Conservation (phyloP, 176 grass and related monocot genomes). For the Eleusine indica region DNA sequence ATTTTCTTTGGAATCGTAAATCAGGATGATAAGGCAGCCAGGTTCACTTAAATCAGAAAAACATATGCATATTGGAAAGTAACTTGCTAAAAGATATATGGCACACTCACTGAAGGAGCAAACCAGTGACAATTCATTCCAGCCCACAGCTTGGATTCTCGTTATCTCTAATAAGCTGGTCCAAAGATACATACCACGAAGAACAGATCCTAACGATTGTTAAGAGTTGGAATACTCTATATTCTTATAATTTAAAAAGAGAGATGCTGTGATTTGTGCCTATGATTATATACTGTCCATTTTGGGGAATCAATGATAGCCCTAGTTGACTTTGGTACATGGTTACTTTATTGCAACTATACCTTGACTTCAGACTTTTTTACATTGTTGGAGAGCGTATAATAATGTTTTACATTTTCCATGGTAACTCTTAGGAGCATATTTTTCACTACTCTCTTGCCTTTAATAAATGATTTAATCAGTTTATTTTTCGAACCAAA, state of each 20-base stretch:
- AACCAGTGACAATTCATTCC: conserved; percentile 8
- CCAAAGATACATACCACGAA: neutral
- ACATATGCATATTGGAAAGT: neutral
- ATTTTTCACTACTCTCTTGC: neutral
- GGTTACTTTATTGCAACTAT: conserved; percentile 6
- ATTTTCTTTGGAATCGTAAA: conserved; percentile 6
- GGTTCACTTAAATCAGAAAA: conserved; percentile 12
- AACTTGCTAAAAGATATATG: conserved; percentile 1
- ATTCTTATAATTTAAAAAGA: neutral
- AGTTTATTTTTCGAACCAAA: neutral
- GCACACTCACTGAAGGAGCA: conserved; percentile 11
- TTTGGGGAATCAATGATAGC: neutral
- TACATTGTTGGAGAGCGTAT: neutral
- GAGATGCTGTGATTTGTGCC: neutral
- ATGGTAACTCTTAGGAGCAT: neutral
- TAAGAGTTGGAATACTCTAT: neutral
- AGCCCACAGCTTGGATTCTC: conserved; percentile 10
- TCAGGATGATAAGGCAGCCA: conserved; percentile 14
- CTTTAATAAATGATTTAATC: neutral
- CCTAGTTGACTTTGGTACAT: neutral
- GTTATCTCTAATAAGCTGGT: neutral
- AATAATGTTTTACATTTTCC: neutral
- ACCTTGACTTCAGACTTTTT: neutral
- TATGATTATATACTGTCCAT: neutral
- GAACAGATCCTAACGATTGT: conserved; percentile 13